Base-by-base conservation (phyloP, 2,329 filamentous ascomycete genomes). In the Alternaria gaisen region DNA sequence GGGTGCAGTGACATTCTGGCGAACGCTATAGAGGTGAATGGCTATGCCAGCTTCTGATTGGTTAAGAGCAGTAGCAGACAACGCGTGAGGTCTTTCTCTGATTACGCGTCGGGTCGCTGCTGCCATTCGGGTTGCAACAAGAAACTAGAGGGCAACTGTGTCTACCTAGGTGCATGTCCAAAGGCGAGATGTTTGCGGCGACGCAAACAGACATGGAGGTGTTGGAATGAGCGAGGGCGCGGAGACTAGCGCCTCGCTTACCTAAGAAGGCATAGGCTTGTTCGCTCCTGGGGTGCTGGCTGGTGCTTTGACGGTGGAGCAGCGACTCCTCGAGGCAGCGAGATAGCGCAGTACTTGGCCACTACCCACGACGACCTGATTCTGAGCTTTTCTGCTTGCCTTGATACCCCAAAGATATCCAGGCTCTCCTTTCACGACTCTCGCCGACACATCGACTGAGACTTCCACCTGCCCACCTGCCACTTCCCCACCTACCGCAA, bases 401-500 rank as follows among this genome's bases (percentile, higher is more conserved):
- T 42, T 42, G 40, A 53, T 42, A 52, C 44, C 50, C 40, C 47
- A 30, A 38, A 43, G 20, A 42, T 24, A 20, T 41, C 47, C 51
- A 22, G 41, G 18, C 58, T 57, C 28, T 56, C 22, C 18, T 16
- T 34, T 28, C 26, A 44, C 28, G 11, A 46, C 10, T 4, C 24
- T 34, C 53, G 32, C 34, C 20, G 18, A 42, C 28, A 41, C 34
- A n/a, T 18, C 53, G 22, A 28, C 32, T 47, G 42, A 32, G n/a
- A 42, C 36, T 20, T 53, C 56, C 24, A 43, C n/a, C 56, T 20
- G 48, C 52, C 60, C 54, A 36, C 42, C 63, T 50, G 46, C 32
- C 46, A 36, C 58, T 47, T 64, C 72, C 67, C 66, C 70, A 62
- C 70, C 69, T 72, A 77, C 75, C 65, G 68, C 75, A 77, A 73